phyloP scores from a whole-genome alignment of 805 yeast species.

The Kregervanrija pseudodelftensis region DNA sequence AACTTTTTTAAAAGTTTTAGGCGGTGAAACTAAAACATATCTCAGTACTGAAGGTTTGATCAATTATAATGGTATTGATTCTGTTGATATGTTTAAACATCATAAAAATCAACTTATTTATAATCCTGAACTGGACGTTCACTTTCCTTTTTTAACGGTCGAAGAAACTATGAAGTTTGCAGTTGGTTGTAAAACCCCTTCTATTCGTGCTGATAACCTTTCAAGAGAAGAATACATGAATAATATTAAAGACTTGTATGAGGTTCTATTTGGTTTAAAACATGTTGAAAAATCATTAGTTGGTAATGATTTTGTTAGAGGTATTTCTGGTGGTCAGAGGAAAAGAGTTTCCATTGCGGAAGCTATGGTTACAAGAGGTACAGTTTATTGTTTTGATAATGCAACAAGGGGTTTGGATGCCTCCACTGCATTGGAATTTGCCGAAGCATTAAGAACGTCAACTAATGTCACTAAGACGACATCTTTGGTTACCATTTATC shows the following conservation, averaged over 20 bases:
- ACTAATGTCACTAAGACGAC: slow-evolving; percentile 49
- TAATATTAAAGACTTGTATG: slow-evolving; percentile 37
- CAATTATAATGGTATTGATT: slow-evolving; percentile 40
- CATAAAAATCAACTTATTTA: slow-evolving; percentile 42
- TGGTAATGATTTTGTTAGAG: slow-evolving; percentile 58
- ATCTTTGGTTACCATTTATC: slow-evolving; percentile 57
- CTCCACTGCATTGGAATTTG: slow-evolving; percentile 62
- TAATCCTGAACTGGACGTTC: slow-evolving; percentile 46
- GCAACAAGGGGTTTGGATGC: slow-evolving; percentile 66
- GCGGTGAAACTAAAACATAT: slow-evolving; percentile 36
- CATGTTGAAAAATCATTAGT: slow-evolving; percentile 56
- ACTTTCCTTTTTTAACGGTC: slow-evolving; percentile 45
- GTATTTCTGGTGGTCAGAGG: slow-evolving; percentile 67
- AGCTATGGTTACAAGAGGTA: slow-evolving; percentile 45
- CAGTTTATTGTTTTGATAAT: slow-evolving; percentile 57
- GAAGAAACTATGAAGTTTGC: slow-evolving; percentile 49
- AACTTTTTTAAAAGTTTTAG: slow-evolving; percentile 38
- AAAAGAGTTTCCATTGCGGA: slow-evolving; percentile 65
- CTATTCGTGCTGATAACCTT: slow-evolving; percentile 30
- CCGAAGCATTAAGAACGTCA: slow-evolving; percentile 50
- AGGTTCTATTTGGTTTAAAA: slow-evolving; percentile 46
- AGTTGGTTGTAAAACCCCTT: slow-evolving; percentile 49
- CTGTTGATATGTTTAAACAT: slow-evolving; percentile 36
- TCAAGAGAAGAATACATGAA: slow-evolving; percentile 33
- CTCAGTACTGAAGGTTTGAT: slow-evolving; percentile 32